These are phyloP conservation scores for Dianthus caryophyllus DNA, from an alignment of 148 eudicot species.

Conservation along the genomic window DNA sequence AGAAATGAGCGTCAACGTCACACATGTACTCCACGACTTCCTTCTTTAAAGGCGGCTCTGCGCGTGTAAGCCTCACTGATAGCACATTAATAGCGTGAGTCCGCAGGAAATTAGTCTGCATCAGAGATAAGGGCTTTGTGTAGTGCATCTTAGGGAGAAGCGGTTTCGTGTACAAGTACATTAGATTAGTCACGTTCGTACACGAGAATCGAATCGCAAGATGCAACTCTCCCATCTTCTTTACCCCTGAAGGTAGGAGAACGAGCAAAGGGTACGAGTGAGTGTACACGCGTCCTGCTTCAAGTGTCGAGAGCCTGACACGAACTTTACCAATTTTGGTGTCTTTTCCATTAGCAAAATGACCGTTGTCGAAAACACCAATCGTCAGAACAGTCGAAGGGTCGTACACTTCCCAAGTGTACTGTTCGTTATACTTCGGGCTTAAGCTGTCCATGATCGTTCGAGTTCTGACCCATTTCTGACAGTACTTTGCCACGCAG, in stretches of 20 bases:
- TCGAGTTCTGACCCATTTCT: conserved; percentile 82
- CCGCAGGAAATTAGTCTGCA: conserved; percentile 53
- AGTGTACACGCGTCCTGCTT: conserved; percentile 80
- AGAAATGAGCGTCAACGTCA: conserved; percentile 70
- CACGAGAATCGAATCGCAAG: conserved; percentile 78
- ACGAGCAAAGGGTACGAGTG: conserved; percentile 72
- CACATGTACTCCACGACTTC: conserved; percentile 82
- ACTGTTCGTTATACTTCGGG: conserved; percentile 86
- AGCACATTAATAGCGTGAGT: conserved; percentile 55
- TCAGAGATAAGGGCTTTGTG: conserved; percentile 46
- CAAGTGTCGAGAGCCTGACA: conserved; percentile 75
- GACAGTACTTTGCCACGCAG: conserved; percentile 86
- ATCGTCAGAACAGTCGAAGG: conserved; percentile 80
- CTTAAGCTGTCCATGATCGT: conserved; percentile 63
- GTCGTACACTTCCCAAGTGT: conserved; percentile 90
- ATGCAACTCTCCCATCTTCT: conserved; percentile 89
- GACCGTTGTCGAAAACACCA: conserved; percentile 73
- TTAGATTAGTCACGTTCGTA: conserved; percentile 52
- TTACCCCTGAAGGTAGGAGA: conserved; percentile 74
- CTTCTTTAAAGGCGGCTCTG: conserved; percentile 71
- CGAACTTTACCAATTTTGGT: conserved; percentile 64
- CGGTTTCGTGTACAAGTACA: conserved; percentile 57
- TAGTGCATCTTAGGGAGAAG: conserved; percentile 88
- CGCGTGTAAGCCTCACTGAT: conserved; percentile 57
- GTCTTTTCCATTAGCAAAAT: conserved; percentile 43